A percentile compares a stretch with the other conserved stretches of the same genome.
Evolutionary conservation across 2,329 filamentous ascomycete species (phyloP).

Genomic region (Tricladium varicosporioides): DNA sequence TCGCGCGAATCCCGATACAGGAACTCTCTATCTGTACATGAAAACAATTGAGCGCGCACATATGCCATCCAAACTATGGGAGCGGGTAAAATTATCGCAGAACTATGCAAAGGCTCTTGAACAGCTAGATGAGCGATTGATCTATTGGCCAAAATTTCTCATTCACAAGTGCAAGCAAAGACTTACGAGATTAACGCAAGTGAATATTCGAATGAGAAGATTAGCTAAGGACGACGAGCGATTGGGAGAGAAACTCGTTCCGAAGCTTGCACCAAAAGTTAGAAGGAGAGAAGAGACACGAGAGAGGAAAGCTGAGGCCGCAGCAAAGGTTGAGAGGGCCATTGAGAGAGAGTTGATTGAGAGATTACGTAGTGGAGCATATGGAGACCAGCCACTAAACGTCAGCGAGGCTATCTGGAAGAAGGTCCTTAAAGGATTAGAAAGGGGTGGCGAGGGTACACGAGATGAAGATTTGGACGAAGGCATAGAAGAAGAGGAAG

Average conservation of each 20-base stretch:
- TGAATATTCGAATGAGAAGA: constrained; percentile 75
- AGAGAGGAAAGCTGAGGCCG: constrained; percentile 74
- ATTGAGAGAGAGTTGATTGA: constrained; percentile 96
- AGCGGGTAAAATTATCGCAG: constrained; percentile 81
- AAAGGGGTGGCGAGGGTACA: constrained; percentile 78
- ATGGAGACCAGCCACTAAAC: constrained; percentile 92
- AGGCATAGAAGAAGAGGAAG: constrained; percentile 76
- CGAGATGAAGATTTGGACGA: constrained; percentile 87
- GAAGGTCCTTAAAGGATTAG: constrained; percentile 88
- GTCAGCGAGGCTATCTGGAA: constrained; percentile 96
- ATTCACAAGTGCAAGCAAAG: constrained; percentile 96
- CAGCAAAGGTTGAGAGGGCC: constrained; percentile 90
- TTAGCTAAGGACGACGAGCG: constrained; percentile 87
- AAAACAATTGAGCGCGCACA: constrained; percentile 90
- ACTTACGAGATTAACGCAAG: constrained; percentile 87
- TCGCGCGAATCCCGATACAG: constrained; percentile 75
- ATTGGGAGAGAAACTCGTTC: constrained; percentile 83
- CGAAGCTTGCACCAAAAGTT: constrained; percentile 89
- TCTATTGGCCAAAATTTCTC: constrained; percentile 94
- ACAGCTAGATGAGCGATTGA: constrained; percentile 80
- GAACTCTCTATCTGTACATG: constrained; percentile 91
- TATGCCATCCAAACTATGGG: constrained; percentile 90
- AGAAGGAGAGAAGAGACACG: constrained; percentile 71
- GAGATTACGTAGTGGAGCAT: constrained; percentile 84
- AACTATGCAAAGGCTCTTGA: constrained; percentile 90